Evolutionary conservation across 2,329 filamentous ascomycete genomes (phyloP), one percentile per base, ranked within the genome.

Genomic region (Sarocladiaceae sp.): DNA sequence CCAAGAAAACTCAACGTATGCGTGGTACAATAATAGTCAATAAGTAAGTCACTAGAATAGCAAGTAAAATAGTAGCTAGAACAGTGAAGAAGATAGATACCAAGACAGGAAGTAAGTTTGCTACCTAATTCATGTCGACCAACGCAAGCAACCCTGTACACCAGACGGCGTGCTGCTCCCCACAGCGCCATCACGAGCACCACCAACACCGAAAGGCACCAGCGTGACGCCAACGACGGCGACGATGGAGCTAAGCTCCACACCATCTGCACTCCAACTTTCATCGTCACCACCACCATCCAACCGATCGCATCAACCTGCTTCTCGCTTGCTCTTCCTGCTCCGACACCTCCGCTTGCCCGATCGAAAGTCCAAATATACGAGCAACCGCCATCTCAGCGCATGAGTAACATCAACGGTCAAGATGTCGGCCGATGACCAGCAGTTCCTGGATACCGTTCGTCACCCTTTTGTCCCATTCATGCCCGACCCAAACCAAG

Each of bases 361-460:
- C n/a, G n/a, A 48, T 33, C 25, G 13, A 33, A 33, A 10, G 10
- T 33, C 15, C 23, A 18, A 4, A 3, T 4, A 42, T 15, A 26
- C 40, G n/a, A 44, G 3, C 6, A 20, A n/a, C 40, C 20, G 10
- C 10, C 44, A 4, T 31, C n/a, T n/a, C n/a, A n/a, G n/a, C 26
- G 25, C 25, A 48, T 48, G 44, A 44, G 51, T 29, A 39, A 18
- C 35, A 22, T 39, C 46, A 57, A 61, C 54, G 56, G 46, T 37
- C 65, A 79, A 64, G 59, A 93, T 93, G 88, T 86, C 88, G 59
- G 83, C 82, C 65, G 87, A 92, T 66, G 87, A 90, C 65, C 84
- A 90, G 71, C 84, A 87, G 62, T 87, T 92, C 64, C 73, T 90
- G 58, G 87, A 90, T 70, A 77, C 87, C 65, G 88, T 92, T 72